phyloP scores from a whole-genome alignment of 495 filamentous ascomycete species.

The Emericellopsis terricola region DNA sequence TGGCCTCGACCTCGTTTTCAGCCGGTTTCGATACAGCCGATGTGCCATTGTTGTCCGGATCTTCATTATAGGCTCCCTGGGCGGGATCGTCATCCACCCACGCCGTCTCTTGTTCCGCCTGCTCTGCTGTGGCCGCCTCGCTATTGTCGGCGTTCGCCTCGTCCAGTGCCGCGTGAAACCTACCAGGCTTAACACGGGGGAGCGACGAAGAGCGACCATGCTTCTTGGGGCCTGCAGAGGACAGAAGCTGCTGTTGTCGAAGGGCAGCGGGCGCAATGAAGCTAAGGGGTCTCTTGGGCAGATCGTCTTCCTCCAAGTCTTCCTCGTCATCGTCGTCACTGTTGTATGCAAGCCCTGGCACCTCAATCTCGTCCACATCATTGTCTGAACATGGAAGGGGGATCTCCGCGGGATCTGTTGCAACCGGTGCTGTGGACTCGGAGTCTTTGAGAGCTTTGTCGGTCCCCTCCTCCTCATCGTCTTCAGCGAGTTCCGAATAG shows the following conservation, averaged over 20 bases:
- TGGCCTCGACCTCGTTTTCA: slow-evolving; percentile 10
- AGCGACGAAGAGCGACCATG: too few relatives aligned
- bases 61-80: background rate
- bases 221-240: too few relatives aligned
- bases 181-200: too few relatives aligned
- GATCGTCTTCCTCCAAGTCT: slow-evolving; percentile 19
- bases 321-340: slow-evolving; percentile 40
- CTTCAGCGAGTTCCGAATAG: slow-evolving; percentile 3
- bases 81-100: slow-evolving; percentile 6
- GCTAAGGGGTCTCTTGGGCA: background rate
- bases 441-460: background rate
- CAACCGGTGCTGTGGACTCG: too few relatives aligned
- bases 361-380: slow-evolving; percentile 58
- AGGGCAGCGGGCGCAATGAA: too few relatives aligned
- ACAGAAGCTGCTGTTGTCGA: too few relatives aligned
- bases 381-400: slow-evolving; percentile 48
- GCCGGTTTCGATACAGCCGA: too few relatives aligned
- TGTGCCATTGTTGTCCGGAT: background rate
- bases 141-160: too few relatives aligned
- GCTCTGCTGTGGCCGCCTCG: too few relatives aligned
- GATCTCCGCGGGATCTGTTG: slow-evolving; percentile 19
- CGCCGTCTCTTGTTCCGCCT: slow-evolving; percentile 7
- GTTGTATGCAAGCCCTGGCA: slow-evolving; percentile 40
- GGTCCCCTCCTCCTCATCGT: background rate
- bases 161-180: too few relatives aligned